Evolutionary conservation across 164 flowering plant species (phyloP), one percentile per base, ranked within the genome.

Genomic region (Umbilicus rupestris): DNA sequence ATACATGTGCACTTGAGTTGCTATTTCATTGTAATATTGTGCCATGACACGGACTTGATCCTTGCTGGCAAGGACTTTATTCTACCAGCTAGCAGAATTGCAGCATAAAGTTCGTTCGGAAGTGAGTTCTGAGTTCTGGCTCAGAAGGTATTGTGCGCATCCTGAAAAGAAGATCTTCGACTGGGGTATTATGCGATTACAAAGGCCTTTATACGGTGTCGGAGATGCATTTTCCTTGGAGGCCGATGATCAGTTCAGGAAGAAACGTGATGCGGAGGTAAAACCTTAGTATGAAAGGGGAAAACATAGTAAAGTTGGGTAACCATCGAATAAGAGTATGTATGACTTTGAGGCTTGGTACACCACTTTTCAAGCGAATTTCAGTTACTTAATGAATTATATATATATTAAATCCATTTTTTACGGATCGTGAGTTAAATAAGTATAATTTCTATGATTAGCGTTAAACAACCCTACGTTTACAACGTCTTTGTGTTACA

Each of bases 191-290:
- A 82, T 78, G 86, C 79, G 96, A 62, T 72, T 92, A 68, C 87
- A 74, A 39, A 84, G 86, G 62, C 87, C 92, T 47, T 66, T 81
- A 26, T 92, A 88, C 77, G 97, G 96, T 35, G 77, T 85, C 1
- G 92, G 86, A 65, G 92, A 88, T 85, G 83, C 87, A 68, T 92
- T 89, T 75, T 83, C 90, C 52, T 66, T 75, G 68, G 97, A 86
- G 73, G 79, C 84, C 62, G 96, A 95, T 84, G 97, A 92, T 66
- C 86, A 84, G 5, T 78, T 84, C 66, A 83, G 86, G 68, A 89
- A 88, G 83, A 95, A 88, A 77, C 83, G 97, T 41, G 97, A 91
- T 76, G 81, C 85, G 52, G 96, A 90, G 96, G 98, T 90, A 24
- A 77, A 57, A 49, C 66, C 16, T 19, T 39, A 11, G 29, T 55